Evolutionary conservation across 768 basidiomycete species (phyloP), one percentile per base, ranked within the genome.

Genomic region (Naematelia encephala): DNA sequence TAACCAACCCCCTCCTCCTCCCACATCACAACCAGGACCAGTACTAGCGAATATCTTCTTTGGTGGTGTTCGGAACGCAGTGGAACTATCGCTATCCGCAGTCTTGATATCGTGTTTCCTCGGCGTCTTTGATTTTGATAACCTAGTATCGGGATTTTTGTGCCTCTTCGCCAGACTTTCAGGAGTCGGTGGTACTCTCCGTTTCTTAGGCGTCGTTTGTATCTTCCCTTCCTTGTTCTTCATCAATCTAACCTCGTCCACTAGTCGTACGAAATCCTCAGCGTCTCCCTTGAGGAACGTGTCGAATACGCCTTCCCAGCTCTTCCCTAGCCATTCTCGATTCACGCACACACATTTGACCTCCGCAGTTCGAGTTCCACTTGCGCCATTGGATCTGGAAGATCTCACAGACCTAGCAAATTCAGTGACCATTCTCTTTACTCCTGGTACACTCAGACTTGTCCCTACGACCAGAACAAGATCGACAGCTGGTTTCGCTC

Each of bases 301-400:
- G 76, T 96, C 91, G 65, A 96, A 93, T 2, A 93, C 86, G 5
- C 85, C 87, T 61, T 89, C 87, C 90, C 90, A 93, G 62, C 91
- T 90, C 5, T 85, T 85, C 39, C 67, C 66, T 2, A 90, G 90
- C 8, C 86, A 84, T 61, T 93, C 90, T 39, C 88, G 78, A 75
- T 94, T 94, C 57, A 94, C 81, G 76, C 89, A 91, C 16, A 93
- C 81, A 3, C 87, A 83, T 72, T 28, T 47, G 29, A 16, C 42
- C 53, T 39, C 48, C 5, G 13, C 27, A 10, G 10, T 39, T 26
- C 44, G 11, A 25, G n/a, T 54, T 47, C 23, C 51, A 48, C 5
- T 51, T 47, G 13, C 22, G 28, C 0, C 27, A 13, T 13, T 50
- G 5, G 22, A 51, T 60, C 74, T 51, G 82, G 21, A 88, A 85